Base-by-base conservation (phyloP, 805 yeast species). In the Sugiyamaella floridensis region DNA sequence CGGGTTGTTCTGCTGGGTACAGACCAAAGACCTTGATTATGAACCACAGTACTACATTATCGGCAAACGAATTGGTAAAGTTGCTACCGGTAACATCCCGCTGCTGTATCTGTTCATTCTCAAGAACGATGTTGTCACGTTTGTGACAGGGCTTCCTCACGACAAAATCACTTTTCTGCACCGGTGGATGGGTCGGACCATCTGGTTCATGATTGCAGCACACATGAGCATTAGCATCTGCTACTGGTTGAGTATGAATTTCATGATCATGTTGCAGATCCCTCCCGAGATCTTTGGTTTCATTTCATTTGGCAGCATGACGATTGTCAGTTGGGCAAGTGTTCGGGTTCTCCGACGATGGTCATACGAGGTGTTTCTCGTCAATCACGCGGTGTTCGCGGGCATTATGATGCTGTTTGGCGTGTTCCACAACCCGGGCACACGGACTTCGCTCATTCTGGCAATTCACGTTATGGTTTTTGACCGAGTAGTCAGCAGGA, bases 281-380 rank as follows among this genome's bases (percentile, higher is more conserved):
- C 80, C 81, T 4, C 79, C 80, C 0, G 76, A 73, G 53, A 72
- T 73, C n/a, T 76, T 76, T 62, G 81, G 80, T 8, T 68, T 72
- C 61, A 76, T 76, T 45, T 73, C 79, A 2, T 72, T 68, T 54
- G 68, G 65, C 5, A 62, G 70, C 43, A 67, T 75, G 60, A 66
- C 65, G 20, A 46, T 74, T 44, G 58, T 75, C 50, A 67, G 67
- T 9, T 67, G 71, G 64, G 74, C 69, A 4, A 68, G 74, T 37
- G 43, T 70, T 15, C 66, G 64, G 49, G 59, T 69, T 37, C 59
- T 76, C 10, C 57, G 80, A 52, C 67, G 61, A 48, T 64, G 63
- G 49, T 71, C 76, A 3, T 76, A 67, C 55, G 80, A 76, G 42
- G 61, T 73, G 53, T 75, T 76, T 56, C 62, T 76, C 50, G 62